phyloP scores from a whole-genome alignment of 2,329 filamentous ascomycete species.

The Colletotrichum tropicale region DNA sequence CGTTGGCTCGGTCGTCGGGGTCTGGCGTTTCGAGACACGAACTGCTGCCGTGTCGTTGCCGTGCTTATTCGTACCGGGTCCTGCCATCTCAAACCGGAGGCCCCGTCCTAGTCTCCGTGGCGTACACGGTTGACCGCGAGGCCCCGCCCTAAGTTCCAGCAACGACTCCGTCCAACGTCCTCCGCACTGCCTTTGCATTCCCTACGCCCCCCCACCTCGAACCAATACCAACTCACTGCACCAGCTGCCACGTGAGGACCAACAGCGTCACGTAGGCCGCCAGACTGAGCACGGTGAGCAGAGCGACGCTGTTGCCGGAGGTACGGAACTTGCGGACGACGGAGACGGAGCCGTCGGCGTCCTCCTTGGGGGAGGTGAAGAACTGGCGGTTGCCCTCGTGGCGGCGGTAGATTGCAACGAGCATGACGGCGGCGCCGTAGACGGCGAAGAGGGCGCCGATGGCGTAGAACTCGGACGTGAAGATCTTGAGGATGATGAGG shows the following conservation, averaged over 20 bases:
- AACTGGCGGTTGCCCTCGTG: conserved; percentile 95
- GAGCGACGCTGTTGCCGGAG: conserved; percentile 65
- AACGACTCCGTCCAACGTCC: not conserved
- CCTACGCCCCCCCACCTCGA: not conserved
- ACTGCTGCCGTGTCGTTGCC: not conserved
- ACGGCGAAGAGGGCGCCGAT: conserved; percentile 96
- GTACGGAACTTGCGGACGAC: conserved; percentile 63
- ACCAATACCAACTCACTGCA: conserved; percentile 21
- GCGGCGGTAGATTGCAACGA: conserved; percentile 83
- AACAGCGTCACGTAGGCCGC: conserved; percentile 62
- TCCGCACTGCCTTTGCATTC: not conserved
- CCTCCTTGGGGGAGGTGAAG: conserved; percentile 62
- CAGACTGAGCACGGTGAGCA: conserved; percentile 62
- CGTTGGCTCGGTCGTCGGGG: not conserved
- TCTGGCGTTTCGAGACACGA: not conserved
- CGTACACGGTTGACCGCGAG: too few species aligned
- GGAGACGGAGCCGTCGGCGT: conserved; percentile 36
- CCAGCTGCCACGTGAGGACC: conserved; percentile 56
- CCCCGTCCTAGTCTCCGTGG: not conserved
- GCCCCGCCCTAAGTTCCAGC: too few species aligned
- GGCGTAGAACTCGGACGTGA: conserved; percentile 94
- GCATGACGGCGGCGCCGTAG: conserved; percentile 84
- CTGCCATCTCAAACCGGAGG: not conserved
- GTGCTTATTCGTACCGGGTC: not conserved
- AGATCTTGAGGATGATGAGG: conserved; percentile 93